phyloP scores from a whole-genome alignment of 352 stramenopile genomes.

The Blastocystis sp. region DNA sequence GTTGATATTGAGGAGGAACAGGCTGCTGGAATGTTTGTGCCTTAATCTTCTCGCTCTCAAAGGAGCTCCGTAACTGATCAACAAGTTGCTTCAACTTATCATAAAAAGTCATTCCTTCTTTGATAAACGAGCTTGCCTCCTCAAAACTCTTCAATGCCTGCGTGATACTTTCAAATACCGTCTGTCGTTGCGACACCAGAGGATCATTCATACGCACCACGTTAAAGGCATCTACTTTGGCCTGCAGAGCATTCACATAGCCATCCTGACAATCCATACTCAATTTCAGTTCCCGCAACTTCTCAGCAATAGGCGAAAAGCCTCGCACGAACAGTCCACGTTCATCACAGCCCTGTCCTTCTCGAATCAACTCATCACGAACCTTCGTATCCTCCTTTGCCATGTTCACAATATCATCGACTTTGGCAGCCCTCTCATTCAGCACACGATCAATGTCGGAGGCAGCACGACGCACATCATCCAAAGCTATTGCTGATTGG shows the following conservation, averaged over 20 bases:
- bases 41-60: background rate
- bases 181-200: background rate
- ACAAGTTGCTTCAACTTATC: background rate
- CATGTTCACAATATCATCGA: conserved; percentile 2
- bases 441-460: background rate
- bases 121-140: background rate
- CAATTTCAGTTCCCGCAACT: background rate
- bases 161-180: background rate
- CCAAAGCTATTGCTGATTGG: background rate
- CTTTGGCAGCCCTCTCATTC: background rate
- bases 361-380: background rate
- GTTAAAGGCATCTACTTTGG: background rate
- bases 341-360: background rate
- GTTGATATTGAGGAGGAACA: background rate
- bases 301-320: background rate
- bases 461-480: background rate
- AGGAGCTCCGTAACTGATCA: background rate
- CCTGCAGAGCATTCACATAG: background rate
- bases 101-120: background rate
- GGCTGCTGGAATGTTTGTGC: background rate
- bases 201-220: background rate
- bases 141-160: background rate
- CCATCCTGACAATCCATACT: conserved; percentile 1
- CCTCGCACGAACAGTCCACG: background rate
- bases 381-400: background rate